phyloP scores from a whole-genome alignment of 805 yeast genomes.

The Yamadazyma ubonensis region DNA sequence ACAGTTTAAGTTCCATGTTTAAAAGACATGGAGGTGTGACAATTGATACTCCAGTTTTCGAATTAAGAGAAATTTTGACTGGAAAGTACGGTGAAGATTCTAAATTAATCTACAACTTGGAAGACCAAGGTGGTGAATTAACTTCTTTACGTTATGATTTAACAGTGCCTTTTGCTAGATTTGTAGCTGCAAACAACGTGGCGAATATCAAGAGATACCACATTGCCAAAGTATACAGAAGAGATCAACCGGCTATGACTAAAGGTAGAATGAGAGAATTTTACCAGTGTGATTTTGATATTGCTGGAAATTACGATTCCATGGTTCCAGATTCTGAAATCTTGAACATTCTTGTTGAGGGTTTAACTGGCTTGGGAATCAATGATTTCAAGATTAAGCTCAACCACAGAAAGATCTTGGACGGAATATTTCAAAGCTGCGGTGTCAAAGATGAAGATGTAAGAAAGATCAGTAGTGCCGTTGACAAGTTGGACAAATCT shows the following conservation, averaged over 20 bases:
- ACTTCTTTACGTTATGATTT: slow-evolving; percentile 93
- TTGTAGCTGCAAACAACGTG: slow-evolving; percentile 92
- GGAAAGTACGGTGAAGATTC: slow-evolving; percentile 99
- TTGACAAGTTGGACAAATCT: slow-evolving; percentile 90
- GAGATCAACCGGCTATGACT: slow-evolving; percentile 99
- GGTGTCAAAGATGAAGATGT: slow-evolving; percentile 95
- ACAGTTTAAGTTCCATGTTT: slow-evolving; percentile 69
- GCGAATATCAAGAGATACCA: slow-evolving; percentile 90
- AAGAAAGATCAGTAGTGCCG: slow-evolving; percentile 90
- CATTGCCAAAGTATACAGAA: slow-evolving; percentile 96
- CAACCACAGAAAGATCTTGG: slow-evolving; percentile 93
- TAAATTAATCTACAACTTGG: slow-evolving; percentile 89
- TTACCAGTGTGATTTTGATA: slow-evolving; percentile 97
- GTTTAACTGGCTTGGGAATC: slow-evolving; percentile 80
- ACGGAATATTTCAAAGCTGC: slow-evolving; percentile 92
- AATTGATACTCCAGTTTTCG: slow-evolving; percentile 97
- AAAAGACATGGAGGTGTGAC: slow-evolving; percentile 98
- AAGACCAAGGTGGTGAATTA: slow-evolving; percentile 98
- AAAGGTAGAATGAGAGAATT: slow-evolving; percentile 99
- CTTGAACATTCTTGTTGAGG: slow-evolving; percentile 78
- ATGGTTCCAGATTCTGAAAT: slow-evolving; percentile 98
- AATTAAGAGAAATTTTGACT: slow-evolving; percentile 88
- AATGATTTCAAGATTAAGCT: slow-evolving; percentile 86
- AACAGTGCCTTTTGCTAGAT: slow-evolving; percentile 98
- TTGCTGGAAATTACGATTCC: slow-evolving; percentile 88